Evolutionary conservation across 2,329 filamentous ascomycete genomes (phyloP), one percentile per base, ranked within the genome.

Genomic region (Phoma sp.): DNA sequence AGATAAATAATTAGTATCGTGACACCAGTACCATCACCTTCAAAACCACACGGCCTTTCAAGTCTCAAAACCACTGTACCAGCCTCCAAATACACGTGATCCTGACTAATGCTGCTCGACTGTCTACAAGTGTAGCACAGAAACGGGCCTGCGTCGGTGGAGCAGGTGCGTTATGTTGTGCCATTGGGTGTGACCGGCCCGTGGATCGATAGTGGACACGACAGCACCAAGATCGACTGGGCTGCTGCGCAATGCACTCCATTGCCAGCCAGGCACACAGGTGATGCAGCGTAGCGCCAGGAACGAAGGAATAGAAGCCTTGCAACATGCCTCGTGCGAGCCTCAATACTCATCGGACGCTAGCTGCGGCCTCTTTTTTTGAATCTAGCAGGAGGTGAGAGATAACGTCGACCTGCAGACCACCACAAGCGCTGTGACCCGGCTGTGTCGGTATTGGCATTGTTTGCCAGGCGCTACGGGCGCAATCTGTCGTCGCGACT

Each of bases 271-370:
- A 21, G 38, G 43, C 17, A 54, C 26, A 42, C 33, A 43, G 12
- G 45, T 29, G 17, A 49, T 58, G 63, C 59, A 55, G 46, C 53
- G 42, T 56, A 55, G 50, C 53, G 51, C 51, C 53, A 64, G 60
- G 47, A 45, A 60, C 56, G 40, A 54, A 55, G 40, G 45, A 53
- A 51, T 38, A 47, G 28, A 37, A 42, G n/a, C 23, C 36, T 53
- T n/a, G 15, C 55, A 26, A 57, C 32, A 57, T 57, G 55, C 52
- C 42, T 57, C 55, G 39, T 30, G 42, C 38, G 42, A 57, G 49
- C 30, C 18, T 29, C 46, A 42, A 49, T 64, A 42, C 40, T 23
- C 45, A 14, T 42, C 23, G 33, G 25, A 18, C 45, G 29, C 40
- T 49, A 49, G 45, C 33, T 54, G 45, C 51, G 39, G 51, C 33